Base-by-base conservation (phyloP, 2,329 filamentous ascomycete species). In the Apiospora koreana region DNA sequence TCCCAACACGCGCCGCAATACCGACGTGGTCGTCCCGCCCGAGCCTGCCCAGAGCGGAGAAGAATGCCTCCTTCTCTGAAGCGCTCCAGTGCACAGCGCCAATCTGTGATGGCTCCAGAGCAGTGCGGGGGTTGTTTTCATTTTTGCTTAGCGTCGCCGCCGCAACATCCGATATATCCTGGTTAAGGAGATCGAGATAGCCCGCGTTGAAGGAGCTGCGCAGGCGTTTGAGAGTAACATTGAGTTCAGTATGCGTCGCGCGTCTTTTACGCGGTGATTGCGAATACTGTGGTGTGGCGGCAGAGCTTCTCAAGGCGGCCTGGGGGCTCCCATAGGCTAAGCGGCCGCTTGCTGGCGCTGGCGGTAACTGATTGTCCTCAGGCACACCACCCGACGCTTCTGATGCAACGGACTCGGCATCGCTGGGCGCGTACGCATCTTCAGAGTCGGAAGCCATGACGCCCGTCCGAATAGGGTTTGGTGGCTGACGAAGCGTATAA, bases 11-110 rank as follows among this genome's bases (percentile, higher is more conserved):
- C 10, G 80, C 76, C 1, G 93, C 86, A 69, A 98, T 91, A 1
- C 86, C 87, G 1, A 81, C 80, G 0, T 92, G 75, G 72, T 94
- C 84, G 74, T 89, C 86, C 68, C 83, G 86, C 0, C 94, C 94
- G 2, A 92, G 84, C 0, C 88, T 87, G 1, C 86, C 84, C 3
- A 97, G 79, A 0, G 88, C 86, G 18, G 87, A 83, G 78, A 94
- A 97, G 70, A 97, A 88, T 0, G 83, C 74, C 1, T 86, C 83
- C 77, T 97, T 97, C 77, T 98, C 95, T 1, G 82, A 75, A 0
- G 86, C 72, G 0, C 88, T 90, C 95, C 95, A 98, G 14, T 81
- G 74, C 0, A 91, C 89, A 35, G 89, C 84, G 28, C 94, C 94
- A 67, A 94, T 82, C 75, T 94, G 92, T 1, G 87, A 86, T 45